Evolutionary conservation across 2,329 filamentous ascomycete species (phyloP), one percentile per base, ranked within the genome.

Genomic region (Ascochyta viciae-villosae): DNA sequence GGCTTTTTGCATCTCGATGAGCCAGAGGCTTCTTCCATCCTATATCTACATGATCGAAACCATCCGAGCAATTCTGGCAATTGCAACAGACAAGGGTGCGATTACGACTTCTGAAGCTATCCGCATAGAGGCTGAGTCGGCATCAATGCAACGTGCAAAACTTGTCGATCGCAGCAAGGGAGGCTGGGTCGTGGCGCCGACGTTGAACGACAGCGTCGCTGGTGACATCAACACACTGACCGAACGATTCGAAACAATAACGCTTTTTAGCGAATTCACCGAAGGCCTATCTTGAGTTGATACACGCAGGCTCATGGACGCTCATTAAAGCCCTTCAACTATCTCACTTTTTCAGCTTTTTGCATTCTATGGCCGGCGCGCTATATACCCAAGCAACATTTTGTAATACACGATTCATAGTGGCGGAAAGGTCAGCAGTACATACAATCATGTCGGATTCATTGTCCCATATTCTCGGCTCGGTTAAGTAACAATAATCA

Each of bases 251-350:
- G 52, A 57, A 40, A 58, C 49, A 16, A 59, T 62, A 16, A 59
- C 56, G 31, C 42, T 59, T 3, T 62, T 62, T 41, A 39, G 50
- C 35, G 46, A 62, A n/a, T 62, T 62, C 19, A 62, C 59, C 4
- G 59, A 62, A 31, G 59, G 50, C 13, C 29, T 61, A 19, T 16
- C 50, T 12, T 61, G 26, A 58, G n/a, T 46, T 16, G 7, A 24
- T 13, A 43, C 4, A 22, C 1, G 39, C 33, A 44, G 24, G 24
- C 15, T 22, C 3, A 34, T 19, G 33, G 16, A 19, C 10, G 31
- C 16, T 44, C n/a, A 19, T 16, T 29, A 23, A 5, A 26, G 27
- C 22, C 26, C 33, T 35, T 50, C 5, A 1, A 2, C n/a, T 27
- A 3, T 41, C 7, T 9, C 15, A 8, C 8, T 37, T 6, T 33